Conservation (phyloP, 2,329 filamentous ascomycete species). For the Calonectria pseudoturangicola region DNA sequence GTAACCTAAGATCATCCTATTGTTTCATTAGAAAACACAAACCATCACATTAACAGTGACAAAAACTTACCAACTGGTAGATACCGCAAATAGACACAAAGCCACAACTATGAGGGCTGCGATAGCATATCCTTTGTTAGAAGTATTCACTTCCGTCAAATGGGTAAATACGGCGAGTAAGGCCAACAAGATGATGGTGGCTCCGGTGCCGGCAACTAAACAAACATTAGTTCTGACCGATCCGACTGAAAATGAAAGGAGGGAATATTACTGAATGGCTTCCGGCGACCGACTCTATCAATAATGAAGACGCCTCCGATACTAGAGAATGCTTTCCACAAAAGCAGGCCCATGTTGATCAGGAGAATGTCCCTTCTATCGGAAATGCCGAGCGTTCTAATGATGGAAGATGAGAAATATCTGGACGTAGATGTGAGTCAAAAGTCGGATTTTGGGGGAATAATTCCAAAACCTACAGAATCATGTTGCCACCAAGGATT, state of each 20-base stretch:
- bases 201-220: conserved; percentile 20
- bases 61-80: conserved; percentile 34
- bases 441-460: background rate
- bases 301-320: conserved; percentile 34
- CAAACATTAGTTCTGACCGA: background rate
- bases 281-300: conserved; percentile 33
- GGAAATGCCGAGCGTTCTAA: conserved; percentile 18
- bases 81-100: conserved; percentile 34
- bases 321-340: conserved; percentile 35
- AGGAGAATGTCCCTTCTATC: conserved; percentile 21
- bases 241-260: background rate
- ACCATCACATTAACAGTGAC: no score
- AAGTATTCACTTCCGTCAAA: conserved; percentile 5
- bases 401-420: conserved; percentile 34
- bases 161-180: conserved; percentile 28
- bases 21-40: conserved; percentile 2
- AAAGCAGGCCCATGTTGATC: conserved; percentile 31
- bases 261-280: conserved; percentile 29
- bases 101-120: conserved; percentile 32
- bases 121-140: conserved; percentile 33
- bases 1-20: conserved; percentile 33
- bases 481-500: conserved; percentile 37
- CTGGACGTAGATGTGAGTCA: conserved; percentile 14
- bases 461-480: conserved; percentile 21
- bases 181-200: conserved; percentile 12